Evolutionary conservation across 768 basidiomycete species (phyloP).

Genomic region (Suillus tomentosus): DNA sequence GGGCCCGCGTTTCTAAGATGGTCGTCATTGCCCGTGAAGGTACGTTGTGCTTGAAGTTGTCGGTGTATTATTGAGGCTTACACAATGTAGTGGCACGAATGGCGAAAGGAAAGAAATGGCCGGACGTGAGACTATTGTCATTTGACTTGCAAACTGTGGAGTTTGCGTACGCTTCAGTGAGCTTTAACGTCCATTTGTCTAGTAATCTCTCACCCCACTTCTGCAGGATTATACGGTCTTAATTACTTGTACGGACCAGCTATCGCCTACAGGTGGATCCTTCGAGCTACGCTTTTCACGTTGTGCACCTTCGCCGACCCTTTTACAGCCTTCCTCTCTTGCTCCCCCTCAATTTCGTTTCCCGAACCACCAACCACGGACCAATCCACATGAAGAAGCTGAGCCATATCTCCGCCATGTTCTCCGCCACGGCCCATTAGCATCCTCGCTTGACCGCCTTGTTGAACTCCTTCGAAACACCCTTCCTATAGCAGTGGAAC

Average conservation of each 20-base stretch:
- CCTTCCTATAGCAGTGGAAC: conserved; percentile 71
- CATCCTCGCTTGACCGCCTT: conserved; percentile 64
- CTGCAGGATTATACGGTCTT: conserved; percentile 72
- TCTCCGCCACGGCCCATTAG: conserved; percentile 66
- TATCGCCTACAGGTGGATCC: conserved; percentile 65
- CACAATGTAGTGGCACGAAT: conserved; percentile 70
- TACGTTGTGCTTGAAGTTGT: conserved; percentile 33
- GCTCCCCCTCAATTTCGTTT: conserved; percentile 36
- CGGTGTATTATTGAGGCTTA: conserved; percentile 9
- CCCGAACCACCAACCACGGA: conserved; percentile 24
- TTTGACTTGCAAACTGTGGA: conserved; percentile 94
- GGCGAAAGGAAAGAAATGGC: conserved; percentile 71
- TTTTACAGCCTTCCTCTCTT: conserved; percentile 21
- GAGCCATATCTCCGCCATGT: conserved; percentile 75
- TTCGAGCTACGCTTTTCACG: conserved; percentile 78
- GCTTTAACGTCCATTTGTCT: conserved; percentile 14
- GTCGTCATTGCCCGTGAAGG: conserved; percentile 91
- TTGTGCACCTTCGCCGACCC: conserved; percentile 20
- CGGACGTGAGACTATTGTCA: conserved; percentile 78
- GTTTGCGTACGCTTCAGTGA: conserved; percentile 73
- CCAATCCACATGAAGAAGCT: conserved; percentile 78
- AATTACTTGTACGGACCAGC: conserved; percentile 77
- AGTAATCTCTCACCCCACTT: background rate
- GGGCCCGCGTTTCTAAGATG: conserved; percentile 92
- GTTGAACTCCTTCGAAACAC: conserved; percentile 75